A percentile compares a stretch with the other conserved stretches of the same genome.
Evolutionary conservation across 495 filamentous ascomycete species (phyloP).

Genomic region (Trichoderma parareesei): DNA sequence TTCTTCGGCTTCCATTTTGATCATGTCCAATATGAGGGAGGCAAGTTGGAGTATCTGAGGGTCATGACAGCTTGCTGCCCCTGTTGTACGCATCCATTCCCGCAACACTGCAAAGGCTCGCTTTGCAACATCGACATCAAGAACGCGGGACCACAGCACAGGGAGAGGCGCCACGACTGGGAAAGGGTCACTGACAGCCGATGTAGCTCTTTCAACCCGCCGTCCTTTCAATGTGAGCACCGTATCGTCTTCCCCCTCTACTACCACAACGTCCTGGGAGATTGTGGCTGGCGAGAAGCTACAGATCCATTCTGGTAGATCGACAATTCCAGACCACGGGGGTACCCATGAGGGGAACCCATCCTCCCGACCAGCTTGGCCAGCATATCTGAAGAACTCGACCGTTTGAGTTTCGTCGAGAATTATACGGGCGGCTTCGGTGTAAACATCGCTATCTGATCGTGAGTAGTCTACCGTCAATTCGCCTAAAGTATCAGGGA

Average conservation of each 20-base stretch:
- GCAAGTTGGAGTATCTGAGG: neutral
- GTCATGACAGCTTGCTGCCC: neutral
- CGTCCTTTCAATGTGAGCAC: neutral
- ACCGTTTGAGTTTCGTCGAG: neutral
- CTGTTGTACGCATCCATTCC: neutral
- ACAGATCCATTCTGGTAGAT: neutral
- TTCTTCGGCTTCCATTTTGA: neutral
- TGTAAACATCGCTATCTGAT: neutral
- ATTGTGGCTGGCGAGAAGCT: neutral
- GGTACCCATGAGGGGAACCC: neutral
- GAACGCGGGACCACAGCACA: neutral
- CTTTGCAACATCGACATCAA: neutral
- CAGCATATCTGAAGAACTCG: conserved; percentile 1
- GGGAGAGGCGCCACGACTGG: neutral
- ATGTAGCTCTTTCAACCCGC: neutral
- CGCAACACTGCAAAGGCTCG: neutral
- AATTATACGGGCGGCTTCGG: neutral
- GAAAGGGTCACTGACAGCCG: neutral
- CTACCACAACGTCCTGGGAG: neutral
- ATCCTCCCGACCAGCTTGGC: neutral
- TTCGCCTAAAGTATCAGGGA: neutral
- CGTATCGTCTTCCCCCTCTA: neutral
- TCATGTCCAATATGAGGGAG: neutral
- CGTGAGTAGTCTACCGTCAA: neutral
- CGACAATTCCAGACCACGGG: neutral